Evolutionary conservation across 306 rosid species (phyloP), one percentile per base, ranked within the genome.

Genomic region (Cicer chorassanicum): DNA sequence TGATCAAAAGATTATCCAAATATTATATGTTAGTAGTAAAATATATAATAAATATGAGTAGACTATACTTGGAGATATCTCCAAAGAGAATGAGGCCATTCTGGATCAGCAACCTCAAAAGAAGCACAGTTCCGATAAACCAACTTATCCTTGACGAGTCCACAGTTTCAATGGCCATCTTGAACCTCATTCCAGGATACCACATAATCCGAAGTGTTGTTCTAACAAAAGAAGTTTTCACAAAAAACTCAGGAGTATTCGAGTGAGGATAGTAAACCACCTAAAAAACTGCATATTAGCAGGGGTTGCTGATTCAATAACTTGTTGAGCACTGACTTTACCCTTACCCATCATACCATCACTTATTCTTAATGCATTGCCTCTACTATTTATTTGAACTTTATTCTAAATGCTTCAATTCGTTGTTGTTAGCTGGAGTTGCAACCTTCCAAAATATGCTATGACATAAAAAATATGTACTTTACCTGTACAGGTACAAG

Each of bases 51-150:
- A 24, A 24, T 24, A 1, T 24, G 34, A 24, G 34, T 24, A 24
- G 34, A 24, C 34, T 24, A 24, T 88, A 90, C 98, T 97, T 88
- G 91, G 36, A 93, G 98, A 82, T 81, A 85, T 77, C 91, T 83
- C 98, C 97, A 93, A 65, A 93, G 93, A 11, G 98, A 93, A 7
- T 83, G 82, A 0, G 98, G 91, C 98, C 98, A 89, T 50, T 81
- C 81, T 11, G 92, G 86, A 79, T 93, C 97, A 8, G 92, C 78
- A n/a, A 71, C 86, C 53, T 84, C 89, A 68, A 84, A 96, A 8
- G 90, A 88, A 56, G 92, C 82, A 93, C 72, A 48, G 96, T 91
- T 46, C 98, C 98, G 88, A 88, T 84, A 75, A 91, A 93, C 92
- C 77, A 76, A 62, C 84, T 80, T 45, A 91, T 88, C 72, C 96